These are phyloP conservation scores for Rubus idaeus DNA, from an alignment of 306 rosid species.

Conservation along the genomic window DNA sequence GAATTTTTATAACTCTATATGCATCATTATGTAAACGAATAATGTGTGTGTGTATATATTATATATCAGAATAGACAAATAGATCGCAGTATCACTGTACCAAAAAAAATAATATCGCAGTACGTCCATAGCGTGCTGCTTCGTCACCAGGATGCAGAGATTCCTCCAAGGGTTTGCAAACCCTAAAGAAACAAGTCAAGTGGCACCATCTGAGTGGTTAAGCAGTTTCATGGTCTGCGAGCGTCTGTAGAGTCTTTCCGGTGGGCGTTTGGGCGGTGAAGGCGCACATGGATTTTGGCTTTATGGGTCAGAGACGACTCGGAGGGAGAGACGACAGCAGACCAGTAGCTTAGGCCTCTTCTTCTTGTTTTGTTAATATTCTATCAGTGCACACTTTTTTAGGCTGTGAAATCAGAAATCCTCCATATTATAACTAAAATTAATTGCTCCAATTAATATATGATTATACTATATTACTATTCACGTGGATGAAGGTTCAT, in stretches of 20 bases:
- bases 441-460: neutral
- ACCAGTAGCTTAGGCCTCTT: neutral
- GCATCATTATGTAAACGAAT: neutral
- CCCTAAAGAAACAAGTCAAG: neutral
- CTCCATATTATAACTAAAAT: too few species aligned
- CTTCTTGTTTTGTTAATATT: neutral
- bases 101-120: too few species aligned
- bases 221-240: neutral
- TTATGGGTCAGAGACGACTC: neutral
- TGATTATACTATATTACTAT: neutral
- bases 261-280: slow-evolving; percentile 25
- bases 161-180: neutral
- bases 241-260: neutral
- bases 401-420: neutral
- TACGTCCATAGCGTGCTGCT: neutral
- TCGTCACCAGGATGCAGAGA: neutral
- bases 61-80: neutral
- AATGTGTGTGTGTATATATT: neutral
- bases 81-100: neutral
- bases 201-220: neutral
- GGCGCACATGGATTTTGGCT: slow-evolving; percentile 16
- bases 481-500: slow-evolving; percentile 9
- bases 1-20: neutral
- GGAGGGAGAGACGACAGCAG: neutral
- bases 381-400: slow-evolving; percentile 9